These are phyloP conservation scores for Cercis canadensis DNA, from an alignment of 306 rosid species.

Conservation along the genomic window DNA sequence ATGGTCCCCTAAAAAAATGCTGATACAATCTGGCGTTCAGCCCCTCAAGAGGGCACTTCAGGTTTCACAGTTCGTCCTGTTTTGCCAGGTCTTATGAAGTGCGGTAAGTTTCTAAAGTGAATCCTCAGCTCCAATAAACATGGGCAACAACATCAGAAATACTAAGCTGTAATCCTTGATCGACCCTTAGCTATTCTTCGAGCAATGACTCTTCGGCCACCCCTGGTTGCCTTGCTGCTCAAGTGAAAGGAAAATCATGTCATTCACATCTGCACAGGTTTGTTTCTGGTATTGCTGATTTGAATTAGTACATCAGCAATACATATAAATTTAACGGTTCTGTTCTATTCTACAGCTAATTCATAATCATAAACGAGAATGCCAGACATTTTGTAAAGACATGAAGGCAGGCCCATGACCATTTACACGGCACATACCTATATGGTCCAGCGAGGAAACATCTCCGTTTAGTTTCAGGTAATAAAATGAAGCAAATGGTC, in stretches of 20 bases:
- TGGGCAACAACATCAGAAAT: conserved; percentile 6
- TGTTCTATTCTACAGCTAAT: conserved; percentile 7
- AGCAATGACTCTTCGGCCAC: conserved; percentile 90
- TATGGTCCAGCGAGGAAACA: background rate
- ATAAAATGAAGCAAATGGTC: conserved; percentile 8
- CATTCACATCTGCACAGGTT: conserved; percentile 5
- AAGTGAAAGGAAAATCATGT: conserved; percentile 35
- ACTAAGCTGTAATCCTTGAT: conserved; percentile 84
- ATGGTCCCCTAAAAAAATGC: conserved; percentile 16
- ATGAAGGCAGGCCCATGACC: background rate
- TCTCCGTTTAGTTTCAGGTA: too few species aligned
- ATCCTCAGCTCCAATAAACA: conserved; percentile 4
- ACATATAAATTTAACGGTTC: conserved; percentile 7
- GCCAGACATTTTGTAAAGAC: too few species aligned
- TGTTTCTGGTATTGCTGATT: conserved; percentile 38
- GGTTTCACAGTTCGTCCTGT: background rate
- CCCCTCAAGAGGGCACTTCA: background rate
- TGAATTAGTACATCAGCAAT: conserved; percentile 15
- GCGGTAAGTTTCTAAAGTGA: conserved; percentile 34
- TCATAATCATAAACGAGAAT: background rate
- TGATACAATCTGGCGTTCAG: conserved; percentile 5
- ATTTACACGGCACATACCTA: background rate
- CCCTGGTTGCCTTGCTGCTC: conserved; percentile 94
- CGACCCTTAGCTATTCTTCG: conserved; percentile 93
- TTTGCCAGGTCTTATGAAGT: conserved; percentile 13